phyloP scores from a whole-genome alignment of 2,329 filamentous ascomycete species.

The Diaporthe ilicicola region DNA sequence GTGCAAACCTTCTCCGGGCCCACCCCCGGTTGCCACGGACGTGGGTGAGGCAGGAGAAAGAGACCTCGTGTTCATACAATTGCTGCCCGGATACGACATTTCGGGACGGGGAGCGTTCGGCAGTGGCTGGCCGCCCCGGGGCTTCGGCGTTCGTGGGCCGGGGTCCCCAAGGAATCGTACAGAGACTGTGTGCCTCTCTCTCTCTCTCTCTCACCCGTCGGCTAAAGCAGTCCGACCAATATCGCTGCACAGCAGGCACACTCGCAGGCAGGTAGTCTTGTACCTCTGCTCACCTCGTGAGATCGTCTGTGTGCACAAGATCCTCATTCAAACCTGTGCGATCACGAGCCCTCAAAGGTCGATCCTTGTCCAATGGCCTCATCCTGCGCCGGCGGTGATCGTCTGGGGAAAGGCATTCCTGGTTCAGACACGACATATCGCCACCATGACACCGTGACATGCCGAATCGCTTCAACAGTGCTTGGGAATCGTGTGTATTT shows the following conservation, averaged over 20 bases:
- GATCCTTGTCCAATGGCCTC: constrained; percentile 21
- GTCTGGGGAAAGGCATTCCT: constrained; percentile 3
- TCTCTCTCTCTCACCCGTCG: neutral
- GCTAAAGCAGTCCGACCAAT: constrained; percentile 3
- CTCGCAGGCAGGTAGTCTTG: neutral
- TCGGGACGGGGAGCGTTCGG: constrained; percentile 19
- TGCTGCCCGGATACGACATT: constrained; percentile 14
- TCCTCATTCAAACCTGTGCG: constrained; percentile 5
- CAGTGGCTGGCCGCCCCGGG: constrained; percentile 13
- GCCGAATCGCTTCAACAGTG: constrained; percentile 7
- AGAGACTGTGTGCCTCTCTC: neutral
- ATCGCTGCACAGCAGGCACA: neutral
- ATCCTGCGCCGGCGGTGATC: neutral
- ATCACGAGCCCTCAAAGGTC: constrained; percentile 7
- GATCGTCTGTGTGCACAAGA: neutral
- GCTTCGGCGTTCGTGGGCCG: constrained; percentile 11
- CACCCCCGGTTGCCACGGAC: constrained; percentile 13
- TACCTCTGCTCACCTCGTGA: constrained; percentile 8
- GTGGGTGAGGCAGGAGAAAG: neutral
- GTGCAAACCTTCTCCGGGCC: constrained; percentile 20
- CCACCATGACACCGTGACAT: constrained; percentile 15
- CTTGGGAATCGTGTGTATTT: neutral
- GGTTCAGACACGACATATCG: constrained; percentile 6
- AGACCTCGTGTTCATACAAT: constrained; percentile 6
- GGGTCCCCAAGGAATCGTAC: constrained; percentile 1